phyloP scores from a whole-genome alignment of 2,329 filamentous ascomycete species.

The Raffaelea albimanens region DNA sequence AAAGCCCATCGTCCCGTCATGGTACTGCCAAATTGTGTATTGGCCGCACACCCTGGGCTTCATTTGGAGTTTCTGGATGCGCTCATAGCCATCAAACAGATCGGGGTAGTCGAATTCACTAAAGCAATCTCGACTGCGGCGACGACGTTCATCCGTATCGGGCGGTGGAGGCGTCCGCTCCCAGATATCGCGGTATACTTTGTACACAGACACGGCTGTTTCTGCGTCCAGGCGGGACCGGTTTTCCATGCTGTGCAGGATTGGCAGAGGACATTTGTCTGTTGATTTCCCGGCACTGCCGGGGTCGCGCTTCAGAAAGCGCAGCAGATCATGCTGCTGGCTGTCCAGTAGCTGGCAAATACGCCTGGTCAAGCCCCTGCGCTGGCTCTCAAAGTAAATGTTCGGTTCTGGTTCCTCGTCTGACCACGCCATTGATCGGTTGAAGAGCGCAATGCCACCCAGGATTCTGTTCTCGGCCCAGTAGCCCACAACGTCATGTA shows the following conservation, averaged over 20 bases:
- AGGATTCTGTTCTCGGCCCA: conserved; percentile 20
- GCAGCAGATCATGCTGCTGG: not conserved
- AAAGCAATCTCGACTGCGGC: too few species aligned
- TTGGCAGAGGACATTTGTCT: not conserved
- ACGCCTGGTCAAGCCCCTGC: not conserved
- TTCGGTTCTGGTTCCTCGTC: not conserved
- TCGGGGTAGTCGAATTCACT: too few species aligned
- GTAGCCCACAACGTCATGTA: conserved; percentile 15
- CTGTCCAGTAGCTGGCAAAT: not conserved
- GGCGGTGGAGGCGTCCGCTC: too few species aligned
- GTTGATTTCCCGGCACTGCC: too few species aligned
- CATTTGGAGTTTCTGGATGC: too few species aligned
- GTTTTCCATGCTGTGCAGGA: not conserved
- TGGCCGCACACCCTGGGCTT: too few species aligned
- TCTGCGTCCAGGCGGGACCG: not conserved
- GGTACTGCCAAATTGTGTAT: too few species aligned
- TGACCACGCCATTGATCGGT: conserved; percentile 3
- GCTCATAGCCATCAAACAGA: too few species aligned
- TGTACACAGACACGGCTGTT: not conserved
- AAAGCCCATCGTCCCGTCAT: too few species aligned
- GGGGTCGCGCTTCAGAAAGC: not conserved
- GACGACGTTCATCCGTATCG: too few species aligned
- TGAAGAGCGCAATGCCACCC: conserved; percentile 20
- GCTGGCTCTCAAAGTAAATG: not conserved
- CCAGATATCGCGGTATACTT: too few species aligned